Evolutionary conservation across 23 red algal genomes (phyloP).

Genomic region (Pyropia haitanensis): DNA sequence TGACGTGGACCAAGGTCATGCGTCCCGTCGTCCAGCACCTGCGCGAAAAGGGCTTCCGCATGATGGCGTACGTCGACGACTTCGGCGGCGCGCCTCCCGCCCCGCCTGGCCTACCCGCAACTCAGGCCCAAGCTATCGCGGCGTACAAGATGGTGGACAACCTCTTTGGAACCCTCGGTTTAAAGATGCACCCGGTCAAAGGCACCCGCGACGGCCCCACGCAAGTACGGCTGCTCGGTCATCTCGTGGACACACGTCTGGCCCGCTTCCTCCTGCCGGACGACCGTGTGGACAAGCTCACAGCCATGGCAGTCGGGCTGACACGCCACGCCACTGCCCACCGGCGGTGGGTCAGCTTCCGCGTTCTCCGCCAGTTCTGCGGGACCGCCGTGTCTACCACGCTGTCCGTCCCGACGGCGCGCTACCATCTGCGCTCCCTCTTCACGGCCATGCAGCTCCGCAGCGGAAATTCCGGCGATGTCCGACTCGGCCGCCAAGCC

Average conservation of each 20-base stretch:
- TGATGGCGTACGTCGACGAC: slow-evolving; percentile 31
- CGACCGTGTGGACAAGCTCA: slow-evolving; percentile 7
- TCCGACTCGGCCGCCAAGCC: no score
- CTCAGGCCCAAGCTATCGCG: background rate
- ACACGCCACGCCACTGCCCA: background rate
- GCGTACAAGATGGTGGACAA: background rate
- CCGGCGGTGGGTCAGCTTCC: background rate
- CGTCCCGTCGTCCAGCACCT: slow-evolving; percentile 12
- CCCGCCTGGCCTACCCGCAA: no score
- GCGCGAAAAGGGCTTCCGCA: background rate
- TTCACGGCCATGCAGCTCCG: slow-evolving; percentile 7
- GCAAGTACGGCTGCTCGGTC: slow-evolving; percentile 13
- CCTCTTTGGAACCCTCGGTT: background rate
- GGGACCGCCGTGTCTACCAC: slow-evolving; percentile 14
- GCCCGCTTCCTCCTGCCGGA: background rate
- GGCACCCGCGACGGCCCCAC: background rate
- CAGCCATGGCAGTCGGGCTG: slow-evolving; percentile 6
- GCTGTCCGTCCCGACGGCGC: slow-evolving; percentile 16
- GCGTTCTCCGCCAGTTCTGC: slow-evolving; percentile 11
- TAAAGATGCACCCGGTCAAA: slow-evolving; percentile 1
- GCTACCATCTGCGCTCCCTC: slow-evolving; percentile 17
- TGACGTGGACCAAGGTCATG: slow-evolving; percentile 23
- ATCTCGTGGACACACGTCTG: slow-evolving; percentile 11
- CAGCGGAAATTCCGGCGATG: no score
- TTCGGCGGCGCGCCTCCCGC: no score